Conservation (phyloP, 148 eudicot species). For the Rhododendron griersonianum region DNA sequence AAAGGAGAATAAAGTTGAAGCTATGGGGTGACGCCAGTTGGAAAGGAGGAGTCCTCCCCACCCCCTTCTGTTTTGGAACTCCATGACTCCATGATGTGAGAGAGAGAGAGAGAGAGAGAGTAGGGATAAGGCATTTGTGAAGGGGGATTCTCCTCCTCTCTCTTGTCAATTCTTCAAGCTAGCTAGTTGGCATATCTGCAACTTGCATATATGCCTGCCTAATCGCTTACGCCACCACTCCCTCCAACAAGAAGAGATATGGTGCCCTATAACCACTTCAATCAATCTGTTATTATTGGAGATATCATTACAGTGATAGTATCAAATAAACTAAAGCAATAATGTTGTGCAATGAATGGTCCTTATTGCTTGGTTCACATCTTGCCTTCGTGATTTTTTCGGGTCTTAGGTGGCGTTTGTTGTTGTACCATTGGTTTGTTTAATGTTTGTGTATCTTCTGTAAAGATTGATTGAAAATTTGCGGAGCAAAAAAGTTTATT, state of each 20-base stretch:
- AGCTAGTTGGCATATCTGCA: neutral
- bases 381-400: no score
- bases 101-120: constrained; percentile 5
- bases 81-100: neutral
- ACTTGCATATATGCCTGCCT: neutral
- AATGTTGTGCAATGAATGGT: neutral
- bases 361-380: no score
- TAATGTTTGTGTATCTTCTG: no score
- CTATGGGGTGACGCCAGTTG: constrained; percentile 11
- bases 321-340: neutral
- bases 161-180: neutral
- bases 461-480: no score
- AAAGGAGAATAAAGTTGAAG: neutral
- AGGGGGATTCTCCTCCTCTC: neutral
- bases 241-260: neutral
- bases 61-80: neutral
- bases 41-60: neutral
- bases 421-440: no score
- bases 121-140: constrained; percentile 7
- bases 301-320: neutral
- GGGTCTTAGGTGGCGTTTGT: no score
- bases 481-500: no score
- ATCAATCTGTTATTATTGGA: neutral
- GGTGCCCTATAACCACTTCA: neutral
- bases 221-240: neutral